phyloP scores from a whole-genome alignment of 192 early-diverging fungal genomes.

The Entomortierella beljakovae region DNA sequence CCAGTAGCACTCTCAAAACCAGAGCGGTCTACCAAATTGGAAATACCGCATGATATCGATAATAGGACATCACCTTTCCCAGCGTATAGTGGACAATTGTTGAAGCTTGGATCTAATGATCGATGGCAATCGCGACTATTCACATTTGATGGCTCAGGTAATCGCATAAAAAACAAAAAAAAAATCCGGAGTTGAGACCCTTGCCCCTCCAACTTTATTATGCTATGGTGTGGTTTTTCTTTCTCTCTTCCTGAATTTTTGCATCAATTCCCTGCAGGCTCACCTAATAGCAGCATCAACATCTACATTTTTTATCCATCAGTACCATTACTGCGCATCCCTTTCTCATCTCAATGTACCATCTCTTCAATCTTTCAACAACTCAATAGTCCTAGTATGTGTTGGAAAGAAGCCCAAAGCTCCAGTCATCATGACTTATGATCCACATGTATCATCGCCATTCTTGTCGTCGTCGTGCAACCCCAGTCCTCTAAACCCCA shows the following conservation, averaged over 20 bases:
- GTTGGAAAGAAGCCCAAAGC: conserved; percentile 26
- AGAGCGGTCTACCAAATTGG: neutral
- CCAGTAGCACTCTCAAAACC: neutral
- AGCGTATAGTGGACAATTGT: conserved; percentile 31
- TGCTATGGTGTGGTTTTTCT: too few species aligned
- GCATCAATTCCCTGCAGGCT: neutral
- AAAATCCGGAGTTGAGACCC: neutral
- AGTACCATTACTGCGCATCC: neutral
- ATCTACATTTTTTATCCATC: neutral
- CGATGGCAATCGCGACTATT: conserved; percentile 45
- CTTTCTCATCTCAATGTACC: neutral
- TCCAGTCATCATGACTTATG: conserved; percentile 33
- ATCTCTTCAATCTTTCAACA: neutral
- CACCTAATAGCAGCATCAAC: conserved; percentile 3
- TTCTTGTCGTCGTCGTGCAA: conserved; percentile 20
- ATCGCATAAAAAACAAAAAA: neutral
- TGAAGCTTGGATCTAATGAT: conserved; percentile 31
- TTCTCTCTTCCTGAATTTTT: neutral
- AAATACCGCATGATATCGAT: neutral
- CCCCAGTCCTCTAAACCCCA: conserved; percentile 30
- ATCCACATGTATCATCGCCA: conserved; percentile 40
- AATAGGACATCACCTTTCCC: conserved; percentile 12
- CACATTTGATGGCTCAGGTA: conserved; percentile 44
- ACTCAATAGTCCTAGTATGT: conserved; percentile 18
- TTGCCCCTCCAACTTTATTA: neutral